Base-by-base conservation (phyloP, 2,329 filamentous ascomycete genomes). In the Fusarium anguioides region DNA sequence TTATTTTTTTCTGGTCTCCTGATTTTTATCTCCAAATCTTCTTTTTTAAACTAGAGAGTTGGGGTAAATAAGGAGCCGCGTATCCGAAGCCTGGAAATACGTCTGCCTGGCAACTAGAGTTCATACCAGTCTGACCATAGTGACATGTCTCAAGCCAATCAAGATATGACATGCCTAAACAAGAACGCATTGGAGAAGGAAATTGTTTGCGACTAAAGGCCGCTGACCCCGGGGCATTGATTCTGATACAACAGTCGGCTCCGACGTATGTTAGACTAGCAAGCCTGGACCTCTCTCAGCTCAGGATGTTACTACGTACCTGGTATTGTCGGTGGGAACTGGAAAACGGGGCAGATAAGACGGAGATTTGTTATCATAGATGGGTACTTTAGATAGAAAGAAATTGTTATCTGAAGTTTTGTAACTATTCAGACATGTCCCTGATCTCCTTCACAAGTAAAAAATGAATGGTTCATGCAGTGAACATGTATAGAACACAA, bases 151-250 rank as follows among this genome's bases (percentile, higher is more conserved):
- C 40, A 46, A 55, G 11, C 55, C 33, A 36, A 59, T 59, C 4
- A 20, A 41, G 8, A 37, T 17, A 51, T 7, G n/a, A 48, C 40
- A 60, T 46, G 17, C 56, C 59, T 31, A 41, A 61, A 46, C 0
- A 27, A 60, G 57, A 18, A 36, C 29, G 17, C 21, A 44, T 52
- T 44, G 14, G 57, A 52, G 37, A 60, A 62, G 57, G 46, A 39
- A 26, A 46, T 8, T 41, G 56, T 26, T 24, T 14, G 20, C n/a
- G 5, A 21, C 40, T 21, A 29, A 9, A 60, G 42, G 35, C 54
- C 57, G 33, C 47, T 61, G 58, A 54, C 54, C 40, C 58, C 46
- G 58, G 58, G 35, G 27, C 24, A 40, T 40, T n/a, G 58, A 56
- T 21, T 17, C 31, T 59, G 20, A 26, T 18, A 21, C 23, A 23